Percentiles rank a stretch among this genome's conserved stretches.
Evolutionary conservation across 2,329 filamentous ascomycete species (phyloP).

Genomic region (Rhynchosporium secalis): DNA sequence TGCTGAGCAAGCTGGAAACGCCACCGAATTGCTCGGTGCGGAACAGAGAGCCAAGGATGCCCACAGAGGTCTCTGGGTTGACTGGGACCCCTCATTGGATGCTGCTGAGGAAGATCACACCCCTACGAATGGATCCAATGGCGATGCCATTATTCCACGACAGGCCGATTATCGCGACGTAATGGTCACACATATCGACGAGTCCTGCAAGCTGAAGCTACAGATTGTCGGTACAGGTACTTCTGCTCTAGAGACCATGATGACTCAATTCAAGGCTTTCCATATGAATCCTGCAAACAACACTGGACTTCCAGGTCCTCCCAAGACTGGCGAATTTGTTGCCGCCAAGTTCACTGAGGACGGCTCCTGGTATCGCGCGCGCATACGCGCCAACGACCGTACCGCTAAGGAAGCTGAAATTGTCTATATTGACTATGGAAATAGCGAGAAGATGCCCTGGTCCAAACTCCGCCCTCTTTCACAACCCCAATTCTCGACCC

Average conservation of each 20-base stretch:
- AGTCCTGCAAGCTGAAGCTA: conserved; percentile 80
- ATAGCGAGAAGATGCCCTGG: conserved; percentile 88
- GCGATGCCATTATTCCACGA: conserved; percentile 56
- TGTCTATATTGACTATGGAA: conserved; percentile 94
- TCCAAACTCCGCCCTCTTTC: conserved; percentile 77
- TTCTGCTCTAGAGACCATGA: conserved; percentile 79
- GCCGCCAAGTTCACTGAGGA: conserved; percentile 89
- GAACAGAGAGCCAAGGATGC: conserved; percentile 88
- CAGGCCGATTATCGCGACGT: conserved; percentile 93
- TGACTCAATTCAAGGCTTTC: conserved; percentile 89
- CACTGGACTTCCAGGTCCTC: conserved; percentile 68
- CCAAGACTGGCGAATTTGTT: conserved; percentile 89
- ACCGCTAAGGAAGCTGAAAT: conserved; percentile 86
- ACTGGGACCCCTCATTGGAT: conserved; percentile 91
- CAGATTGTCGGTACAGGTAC: conserved; percentile 89
- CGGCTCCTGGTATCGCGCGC: conserved; percentile 91
- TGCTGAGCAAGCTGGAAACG: conserved; percentile 91
- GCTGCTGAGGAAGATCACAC: conserved; percentile 58
- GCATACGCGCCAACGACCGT: conserved; percentile 89
- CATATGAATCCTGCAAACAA: conserved; percentile 83
- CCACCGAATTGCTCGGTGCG: conserved; percentile 80
- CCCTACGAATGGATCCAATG: conserved; percentile 53
- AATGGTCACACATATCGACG: conserved; percentile 85
- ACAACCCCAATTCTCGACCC: conserved; percentile 73
- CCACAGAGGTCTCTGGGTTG: conserved; percentile 85